Base-by-base conservation (phyloP, 495 filamentous ascomycete species). In the Penicillium coprophilum region DNA sequence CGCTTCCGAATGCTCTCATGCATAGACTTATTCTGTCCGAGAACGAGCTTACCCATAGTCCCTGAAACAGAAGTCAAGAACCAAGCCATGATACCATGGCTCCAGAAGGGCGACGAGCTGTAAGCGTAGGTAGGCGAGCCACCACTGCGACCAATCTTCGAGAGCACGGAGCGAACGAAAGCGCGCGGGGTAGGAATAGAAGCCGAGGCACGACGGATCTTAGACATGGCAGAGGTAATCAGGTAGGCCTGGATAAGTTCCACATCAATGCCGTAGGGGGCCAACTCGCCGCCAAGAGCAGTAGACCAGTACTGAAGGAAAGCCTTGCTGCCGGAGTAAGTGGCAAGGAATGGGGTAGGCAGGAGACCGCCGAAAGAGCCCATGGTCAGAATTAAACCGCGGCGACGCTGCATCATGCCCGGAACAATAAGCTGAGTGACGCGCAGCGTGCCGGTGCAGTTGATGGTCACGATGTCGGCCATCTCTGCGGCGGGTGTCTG, bases 261-360 rank as follows among this genome's bases (percentile, higher is more conserved):
- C 39, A 96, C 92, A 41, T 87, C 84, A 28, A 99, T 84, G 51
- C 89, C 88, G 61, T 89, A 76, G 1, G 83, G 83, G 59, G 85
- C 84, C 23, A 97, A 80, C 72, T 99, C 95, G 11, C 89, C 79
- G 24, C 86, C 88, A 2, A 99, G 83, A 38, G 95, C 83, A 4
- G 84, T 86, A 44, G 90, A 96, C 95, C 95, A 99, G 69, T 95
- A 86, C 72, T 97, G 92, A 55, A 99, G 82, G 82, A 99, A 99
- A 23, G 95, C 93, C 78, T 99, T 99, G 82, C 85, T 90, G 53
- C 95, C 95, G 55, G 90, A 95, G 81, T 99, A 99, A 7, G 93
- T 97, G 20, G 95, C 94, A 15, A 99, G 84, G 27, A 96, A 84
- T 2, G 94, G 95, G 2, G 91, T 96, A 17, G 95, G 95, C 56